phyloP scores from a whole-genome alignment of 2,329 filamentous ascomycete species.

The Aureobasidium sp. region DNA sequence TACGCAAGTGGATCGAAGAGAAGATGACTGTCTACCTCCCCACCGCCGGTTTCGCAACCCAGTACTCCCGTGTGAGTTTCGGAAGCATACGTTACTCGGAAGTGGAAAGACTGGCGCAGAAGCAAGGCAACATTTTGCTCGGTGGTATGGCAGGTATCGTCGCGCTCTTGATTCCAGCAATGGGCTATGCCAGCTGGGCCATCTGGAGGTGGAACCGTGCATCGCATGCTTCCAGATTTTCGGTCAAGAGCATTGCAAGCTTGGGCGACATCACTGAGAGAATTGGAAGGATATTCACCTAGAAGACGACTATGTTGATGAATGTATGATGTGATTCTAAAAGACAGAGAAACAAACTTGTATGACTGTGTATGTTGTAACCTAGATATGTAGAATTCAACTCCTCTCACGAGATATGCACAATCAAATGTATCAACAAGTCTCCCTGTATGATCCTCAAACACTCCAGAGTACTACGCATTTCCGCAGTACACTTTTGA shows the following conservation, averaged over 20 bases:
- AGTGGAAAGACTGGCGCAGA: slow-evolving; percentile 60
- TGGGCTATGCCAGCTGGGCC: slow-evolving; percentile 22
- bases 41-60: slow-evolving; percentile 75
- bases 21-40: slow-evolving; percentile 68
- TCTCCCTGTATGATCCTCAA: not conserved
- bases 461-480: not conserved
- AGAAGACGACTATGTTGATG: not conserved
- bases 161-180: slow-evolving; percentile 23
- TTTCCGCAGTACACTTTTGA: not conserved
- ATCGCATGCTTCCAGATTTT: not conserved
- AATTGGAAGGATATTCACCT: slow-evolving; percentile 17
- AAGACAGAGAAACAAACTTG: not conserved
- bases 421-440: too few species aligned
- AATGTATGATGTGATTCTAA: not conserved
- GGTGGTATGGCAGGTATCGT: slow-evolving; percentile 41
- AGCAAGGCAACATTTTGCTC: slow-evolving; percentile 49
- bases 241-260: slow-evolving; percentile 6
- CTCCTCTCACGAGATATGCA: not conserved
- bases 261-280: slow-evolving; percentile 14
- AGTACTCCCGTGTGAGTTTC: slow-evolving; percentile 89
- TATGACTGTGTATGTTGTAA: not conserved
- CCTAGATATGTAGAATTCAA: not conserved
- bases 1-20: slow-evolving; percentile 84
- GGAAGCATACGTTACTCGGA: slow-evolving; percentile 87
- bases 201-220: slow-evolving; percentile 20